Evolutionary conservation across 805 yeast species (phyloP).

Genomic region (Kodamaea nitidulidarum): DNA sequence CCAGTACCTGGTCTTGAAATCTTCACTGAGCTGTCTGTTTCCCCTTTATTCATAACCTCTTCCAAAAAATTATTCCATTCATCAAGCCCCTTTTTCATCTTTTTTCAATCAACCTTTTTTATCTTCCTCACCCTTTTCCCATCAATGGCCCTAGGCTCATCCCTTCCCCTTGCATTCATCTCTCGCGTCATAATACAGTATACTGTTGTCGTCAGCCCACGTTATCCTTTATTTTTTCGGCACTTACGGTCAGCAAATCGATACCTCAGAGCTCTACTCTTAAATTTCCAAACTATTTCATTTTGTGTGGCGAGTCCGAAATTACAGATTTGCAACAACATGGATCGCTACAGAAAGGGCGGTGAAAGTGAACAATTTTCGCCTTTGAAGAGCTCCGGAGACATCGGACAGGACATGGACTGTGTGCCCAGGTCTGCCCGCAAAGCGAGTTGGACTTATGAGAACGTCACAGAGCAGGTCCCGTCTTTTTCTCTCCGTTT

Average conservation of each 20-base stretch:
- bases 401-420: background rate
- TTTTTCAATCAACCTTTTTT: no score
- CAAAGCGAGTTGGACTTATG: slow-evolving; percentile 6
- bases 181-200: no score
- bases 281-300: no score
- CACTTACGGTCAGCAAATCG: background rate
- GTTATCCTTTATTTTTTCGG: slow-evolving; percentile 1
- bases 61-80: no score
- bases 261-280: no score
- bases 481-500: slow-evolving; percentile 30
- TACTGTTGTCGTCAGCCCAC: background rate
- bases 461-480: slow-evolving; percentile 1
- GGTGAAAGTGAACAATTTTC: background rate
- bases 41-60: no score
- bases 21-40: no score
- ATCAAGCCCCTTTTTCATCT: no score
- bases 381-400: background rate
- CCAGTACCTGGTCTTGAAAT: no score
- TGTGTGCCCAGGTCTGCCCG: background rate
- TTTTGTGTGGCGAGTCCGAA: no score
- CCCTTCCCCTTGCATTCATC: background rate
- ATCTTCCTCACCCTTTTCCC: no score
- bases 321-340: slow-evolving; percentile 1
- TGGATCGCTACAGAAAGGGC: background rate
- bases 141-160: no score